These are phyloP conservation scores for Gymnopus androsaceus DNA, from an alignment of 1,284 basidiomycete species.

Conservation along the genomic window DNA sequence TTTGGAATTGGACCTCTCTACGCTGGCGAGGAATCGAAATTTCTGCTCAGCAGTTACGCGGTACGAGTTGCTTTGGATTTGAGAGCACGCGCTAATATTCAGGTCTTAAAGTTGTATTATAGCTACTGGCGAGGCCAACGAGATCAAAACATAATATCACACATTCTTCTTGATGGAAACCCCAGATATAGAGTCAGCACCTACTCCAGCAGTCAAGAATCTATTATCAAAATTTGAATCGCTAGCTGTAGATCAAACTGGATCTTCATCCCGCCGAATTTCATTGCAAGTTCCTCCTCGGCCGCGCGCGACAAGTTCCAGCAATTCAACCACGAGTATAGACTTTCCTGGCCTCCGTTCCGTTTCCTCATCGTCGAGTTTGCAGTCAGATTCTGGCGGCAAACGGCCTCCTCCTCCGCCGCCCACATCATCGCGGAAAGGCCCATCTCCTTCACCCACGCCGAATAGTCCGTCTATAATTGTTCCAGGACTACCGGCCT, in stretches of 20 bases:
- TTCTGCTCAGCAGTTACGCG: no score
- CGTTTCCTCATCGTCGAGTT: constrained; percentile 56
- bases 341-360: constrained; percentile 32
- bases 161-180: constrained; percentile 13
- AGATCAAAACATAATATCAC: no score
- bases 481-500: no score
- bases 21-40: no score
- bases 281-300: constrained; percentile 6
- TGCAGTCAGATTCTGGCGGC: constrained; percentile 32
- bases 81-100: no score
- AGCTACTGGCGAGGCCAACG: no score
- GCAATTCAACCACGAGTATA: constrained; percentile 27
- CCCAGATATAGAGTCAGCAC: constrained; percentile 47
- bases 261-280: neutral
- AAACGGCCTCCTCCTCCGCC: constrained; percentile 63
- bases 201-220: constrained; percentile 63
- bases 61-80: no score
- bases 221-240: constrained; percentile 70
- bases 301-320: constrained; percentile 12
- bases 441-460: constrained; percentile 25
- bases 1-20: no score
- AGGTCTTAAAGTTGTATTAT: no score
- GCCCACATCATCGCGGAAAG: constrained; percentile 19
- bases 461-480: constrained; percentile 31
- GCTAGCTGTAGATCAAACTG: constrained; percentile 36